Conservation (phyloP, 169 alveolate species). For the Plasmodium vivax region DNA sequence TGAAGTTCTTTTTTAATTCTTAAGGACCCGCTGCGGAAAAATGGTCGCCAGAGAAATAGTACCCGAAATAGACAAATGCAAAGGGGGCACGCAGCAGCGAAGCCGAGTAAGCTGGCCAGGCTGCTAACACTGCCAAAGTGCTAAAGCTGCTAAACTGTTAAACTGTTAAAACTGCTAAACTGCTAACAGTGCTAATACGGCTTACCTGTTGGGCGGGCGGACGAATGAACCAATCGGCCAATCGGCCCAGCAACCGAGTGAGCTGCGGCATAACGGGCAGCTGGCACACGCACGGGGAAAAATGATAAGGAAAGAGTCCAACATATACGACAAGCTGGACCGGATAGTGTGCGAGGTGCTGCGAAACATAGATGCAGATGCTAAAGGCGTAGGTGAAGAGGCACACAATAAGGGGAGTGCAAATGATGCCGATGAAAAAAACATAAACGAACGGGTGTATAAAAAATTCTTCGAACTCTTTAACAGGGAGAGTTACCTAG, state of each 20-base stretch:
- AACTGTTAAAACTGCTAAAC: neutral
- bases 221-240: neutral
- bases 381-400: slow-evolving; percentile 5
- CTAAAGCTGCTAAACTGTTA: neutral
- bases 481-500: slow-evolving; percentile 52
- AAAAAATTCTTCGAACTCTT: slow-evolving; percentile 42
- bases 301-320: slow-evolving; percentile 11
- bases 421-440: slow-evolving; percentile 25
- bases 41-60: neutral
- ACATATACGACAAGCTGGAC: slow-evolving; percentile 37
- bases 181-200: neutral
- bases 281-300: neutral
- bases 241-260: neutral
- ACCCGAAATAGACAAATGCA: neutral
- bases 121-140: neutral
- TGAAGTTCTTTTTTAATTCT: neutral
- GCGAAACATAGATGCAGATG: slow-evolving; percentile 35
- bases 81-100: neutral
- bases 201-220: neutral
- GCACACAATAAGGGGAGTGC: slow-evolving; percentile 12
- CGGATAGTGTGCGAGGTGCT: slow-evolving; percentile 36
- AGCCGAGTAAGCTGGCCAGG: neutral
- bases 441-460: slow-evolving; percentile 34
- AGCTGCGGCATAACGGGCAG: neutral
- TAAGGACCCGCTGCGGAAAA: neutral